A percentile compares a stretch with the other conserved stretches of the same genome.
Evolutionary conservation across 2,329 filamentous ascomycete species (phyloP).

Genomic region (Pseudocercospora fijiensis): DNA sequence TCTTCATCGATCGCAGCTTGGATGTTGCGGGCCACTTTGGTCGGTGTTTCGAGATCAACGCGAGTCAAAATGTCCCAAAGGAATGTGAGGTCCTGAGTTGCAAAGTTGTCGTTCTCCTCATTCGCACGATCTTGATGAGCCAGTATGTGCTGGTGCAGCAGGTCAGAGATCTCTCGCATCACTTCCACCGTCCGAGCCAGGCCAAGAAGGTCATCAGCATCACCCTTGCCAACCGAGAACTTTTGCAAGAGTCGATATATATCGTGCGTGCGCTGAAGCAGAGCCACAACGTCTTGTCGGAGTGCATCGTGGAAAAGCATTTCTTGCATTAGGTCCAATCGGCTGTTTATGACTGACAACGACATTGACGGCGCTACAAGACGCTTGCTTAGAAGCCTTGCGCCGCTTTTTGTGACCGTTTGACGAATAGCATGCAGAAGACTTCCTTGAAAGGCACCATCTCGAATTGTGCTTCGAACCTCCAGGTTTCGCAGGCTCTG

Average conservation of each 20-base stretch:
- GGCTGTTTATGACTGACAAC: constrained; percentile 69
- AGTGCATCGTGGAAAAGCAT: constrained; percentile 68
- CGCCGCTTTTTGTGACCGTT: constrained; percentile 89
- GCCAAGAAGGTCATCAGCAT: constrained; percentile 83
- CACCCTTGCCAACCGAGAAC: constrained; percentile 87
- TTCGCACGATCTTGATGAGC: constrained; percentile 29
- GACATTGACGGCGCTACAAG: constrained; percentile 89
- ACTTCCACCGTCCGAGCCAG: constrained; percentile 78
- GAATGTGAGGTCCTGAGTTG: constrained; percentile 23
- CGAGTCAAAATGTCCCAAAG: constrained; percentile 48
- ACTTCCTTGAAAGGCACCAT: constrained; percentile 76
- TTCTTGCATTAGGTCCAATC: constrained; percentile 77
- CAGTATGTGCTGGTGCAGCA: constrained; percentile 42
- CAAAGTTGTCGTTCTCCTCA: constrained; percentile 35
- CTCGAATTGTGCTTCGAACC: constrained; percentile 80
- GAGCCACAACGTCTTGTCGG: constrained; percentile 65
- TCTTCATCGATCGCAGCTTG: constrained; percentile 85
- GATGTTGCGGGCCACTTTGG: constrained; percentile 69
- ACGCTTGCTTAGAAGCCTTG: constrained; percentile 78
- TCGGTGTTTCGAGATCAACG: constrained; percentile 66
- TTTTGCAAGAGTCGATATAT: constrained; percentile 89
- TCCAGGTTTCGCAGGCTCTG: constrained; percentile 88
- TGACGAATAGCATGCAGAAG: constrained; percentile 83
- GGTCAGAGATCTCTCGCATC: constrained; percentile 63
- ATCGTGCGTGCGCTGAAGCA: constrained; percentile 77